phyloP scores from a whole-genome alignment of 2,329 filamentous ascomycete genomes.

The Pseudogymnoascus sp. region DNA sequence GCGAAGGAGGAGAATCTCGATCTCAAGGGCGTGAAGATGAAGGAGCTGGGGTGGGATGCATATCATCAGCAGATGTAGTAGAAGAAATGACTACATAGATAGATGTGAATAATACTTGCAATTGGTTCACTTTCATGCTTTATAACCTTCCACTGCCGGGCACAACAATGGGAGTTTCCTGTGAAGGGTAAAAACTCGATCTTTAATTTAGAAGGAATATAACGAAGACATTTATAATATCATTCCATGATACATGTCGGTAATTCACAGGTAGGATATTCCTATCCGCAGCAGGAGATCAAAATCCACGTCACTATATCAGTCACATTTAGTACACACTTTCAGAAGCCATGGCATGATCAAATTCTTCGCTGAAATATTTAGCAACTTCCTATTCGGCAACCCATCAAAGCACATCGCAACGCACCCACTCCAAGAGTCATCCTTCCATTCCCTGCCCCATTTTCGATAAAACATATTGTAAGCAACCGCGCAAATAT shows the following conservation, averaged over 20 bases:
- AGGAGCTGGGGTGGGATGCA: slow-evolving; percentile 45
- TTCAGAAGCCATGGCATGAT: background rate
- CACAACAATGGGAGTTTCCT: background rate
- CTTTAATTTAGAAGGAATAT: background rate
- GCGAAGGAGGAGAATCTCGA: slow-evolving; percentile 52
- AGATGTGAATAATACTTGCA: background rate
- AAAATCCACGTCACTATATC: background rate
- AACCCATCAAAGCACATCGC: background rate
- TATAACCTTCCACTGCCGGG: background rate
- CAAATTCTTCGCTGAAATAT: background rate
- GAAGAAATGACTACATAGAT: background rate
- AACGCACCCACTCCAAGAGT: background rate
- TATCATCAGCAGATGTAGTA: slow-evolving; percentile 31
- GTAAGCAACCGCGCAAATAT: background rate
- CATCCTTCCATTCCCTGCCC: background rate
- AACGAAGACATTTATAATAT: background rate
- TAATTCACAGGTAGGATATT: background rate
- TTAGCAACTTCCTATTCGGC: background rate
- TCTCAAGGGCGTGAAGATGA: slow-evolving; percentile 49
- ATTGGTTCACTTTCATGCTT: background rate
- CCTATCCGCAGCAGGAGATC: background rate
- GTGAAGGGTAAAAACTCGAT: too few species aligned
- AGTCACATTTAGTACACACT: background rate
- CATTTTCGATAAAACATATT: background rate
- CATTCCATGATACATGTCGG: background rate